Conservation (phyloP, 2,329 filamentous ascomycete genomes). For the Hymenoscyphus albidus region DNA sequence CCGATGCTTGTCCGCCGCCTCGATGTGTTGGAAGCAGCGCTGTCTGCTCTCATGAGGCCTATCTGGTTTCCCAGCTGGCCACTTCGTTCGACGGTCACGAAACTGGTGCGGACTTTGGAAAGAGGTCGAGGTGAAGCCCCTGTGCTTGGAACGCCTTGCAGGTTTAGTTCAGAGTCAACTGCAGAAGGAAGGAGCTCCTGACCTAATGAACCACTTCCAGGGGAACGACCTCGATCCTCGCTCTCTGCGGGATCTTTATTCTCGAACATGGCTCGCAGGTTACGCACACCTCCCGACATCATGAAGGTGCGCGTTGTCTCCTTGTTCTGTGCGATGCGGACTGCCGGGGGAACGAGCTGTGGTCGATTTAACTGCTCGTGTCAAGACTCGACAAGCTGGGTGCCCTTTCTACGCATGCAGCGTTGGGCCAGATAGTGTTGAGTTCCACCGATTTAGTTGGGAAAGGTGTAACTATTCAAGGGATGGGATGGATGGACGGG, state of each 20-base stretch:
- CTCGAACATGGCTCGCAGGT: slow-evolving; percentile 78
- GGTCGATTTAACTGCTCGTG: neutral
- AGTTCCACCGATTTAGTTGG: neutral
- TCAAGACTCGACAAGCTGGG: neutral
- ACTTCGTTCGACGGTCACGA: slow-evolving; percentile 63
- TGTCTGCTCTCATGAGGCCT: slow-evolving; percentile 39
- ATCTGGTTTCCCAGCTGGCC: slow-evolving; percentile 40
- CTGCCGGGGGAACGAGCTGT: neutral
- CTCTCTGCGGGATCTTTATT: slow-evolving; percentile 57
- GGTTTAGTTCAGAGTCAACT: slow-evolving; percentile 18
- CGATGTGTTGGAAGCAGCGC: slow-evolving; percentile 28
- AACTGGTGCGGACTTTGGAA: slow-evolving; percentile 71
- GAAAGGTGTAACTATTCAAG: slow-evolving; percentile 9
- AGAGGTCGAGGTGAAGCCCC: slow-evolving; percentile 58
- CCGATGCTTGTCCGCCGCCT: slow-evolving; percentile 32
- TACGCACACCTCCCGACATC: slow-evolving; percentile 44
- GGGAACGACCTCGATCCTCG: slow-evolving; percentile 64
- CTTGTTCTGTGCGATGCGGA: neutral
- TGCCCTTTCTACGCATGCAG: neutral
- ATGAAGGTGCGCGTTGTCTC: slow-evolving; percentile 10
- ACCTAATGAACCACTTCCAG: slow-evolving; percentile 46
- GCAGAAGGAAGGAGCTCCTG: slow-evolving; percentile 29
- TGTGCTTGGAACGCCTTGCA: slow-evolving; percentile 23
- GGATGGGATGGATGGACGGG: neutral
- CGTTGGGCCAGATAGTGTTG: neutral